Conservation (phyloP, 208 protist genomes). For the Trypanosoma cruzi region DNA sequence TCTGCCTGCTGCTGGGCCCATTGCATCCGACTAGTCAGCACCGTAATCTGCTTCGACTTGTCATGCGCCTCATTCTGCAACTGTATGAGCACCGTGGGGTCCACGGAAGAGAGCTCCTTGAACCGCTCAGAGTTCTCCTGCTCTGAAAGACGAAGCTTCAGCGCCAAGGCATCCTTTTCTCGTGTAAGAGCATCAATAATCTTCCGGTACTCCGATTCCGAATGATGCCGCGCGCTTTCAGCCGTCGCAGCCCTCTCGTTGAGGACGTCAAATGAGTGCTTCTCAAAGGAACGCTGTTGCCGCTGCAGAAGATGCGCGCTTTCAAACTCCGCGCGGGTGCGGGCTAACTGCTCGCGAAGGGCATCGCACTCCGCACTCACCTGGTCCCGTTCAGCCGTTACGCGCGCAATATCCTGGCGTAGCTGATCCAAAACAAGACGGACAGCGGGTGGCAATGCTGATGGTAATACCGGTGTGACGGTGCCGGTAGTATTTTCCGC, state of each 20-base stretch:
- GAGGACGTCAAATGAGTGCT: conserved; percentile 17
- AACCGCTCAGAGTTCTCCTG: conserved; percentile 1
- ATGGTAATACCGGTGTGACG: not conserved
- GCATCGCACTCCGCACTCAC: conserved; percentile 19
- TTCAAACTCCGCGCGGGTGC: conserved; percentile 43
- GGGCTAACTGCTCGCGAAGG: conserved; percentile 39
- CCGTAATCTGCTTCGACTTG: conserved; percentile 53
- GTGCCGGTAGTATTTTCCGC: not conserved
- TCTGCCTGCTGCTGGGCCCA: conserved; percentile 63
- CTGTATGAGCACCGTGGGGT: conserved; percentile 39
- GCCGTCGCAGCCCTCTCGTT: conserved; percentile 11
- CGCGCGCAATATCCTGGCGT: conserved; percentile 10
- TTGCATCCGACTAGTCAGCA: conserved; percentile 69
- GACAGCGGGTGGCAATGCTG: conserved; percentile 19
- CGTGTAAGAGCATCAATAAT: conserved; percentile 42
- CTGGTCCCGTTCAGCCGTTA: conserved; percentile 8
- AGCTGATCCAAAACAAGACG: conserved; percentile 21
- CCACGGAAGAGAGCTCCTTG: conserved; percentile 15
- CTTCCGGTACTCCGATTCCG: conserved; percentile 43
- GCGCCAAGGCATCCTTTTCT: conserved; percentile 44
- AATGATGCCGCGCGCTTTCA: conserved; percentile 30
- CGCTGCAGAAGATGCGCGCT: conserved; percentile 18
- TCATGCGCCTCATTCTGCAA: conserved; percentile 59
- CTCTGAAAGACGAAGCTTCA: conserved; percentile 39
- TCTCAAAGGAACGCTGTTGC: conserved; percentile 24